Evolutionary conservation across 192 early-diverging fungal genomes (phyloP), one percentile per base, ranked within the genome.

Genomic region (Dimargaris verticillata): DNA sequence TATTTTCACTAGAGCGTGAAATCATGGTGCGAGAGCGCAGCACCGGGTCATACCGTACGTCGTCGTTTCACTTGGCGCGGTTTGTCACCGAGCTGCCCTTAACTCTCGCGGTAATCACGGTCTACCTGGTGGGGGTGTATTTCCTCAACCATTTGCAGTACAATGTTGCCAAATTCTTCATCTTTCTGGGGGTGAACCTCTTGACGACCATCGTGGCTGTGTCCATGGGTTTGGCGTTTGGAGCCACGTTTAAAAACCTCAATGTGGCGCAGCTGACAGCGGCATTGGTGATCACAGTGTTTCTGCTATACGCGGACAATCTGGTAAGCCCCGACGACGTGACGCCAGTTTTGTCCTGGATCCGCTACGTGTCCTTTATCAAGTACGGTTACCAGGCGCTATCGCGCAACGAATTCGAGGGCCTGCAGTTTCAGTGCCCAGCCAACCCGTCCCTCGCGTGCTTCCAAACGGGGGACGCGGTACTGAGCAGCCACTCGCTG

Each of bases 1-100:
- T 72, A 33, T 75, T 72, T 67, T 69, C 68, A 29, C 55, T 70
- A 47, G 70, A 81, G 62, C 73, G 73, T 17, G 67, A 66, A 53
- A 80, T 80, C 47, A 74, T 84, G 70, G 61, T 74, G 17, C 75
- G 83, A 3, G 86, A 88, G 72, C 74, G 85, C 1, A 78, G 81
- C 14, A 66, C 74, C 43, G 80, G 81, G 1, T 74, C 78, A 25
- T 88, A 82, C 76, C 72, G 86, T 24, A 63, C 78, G 38, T 74
- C 75, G 5, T 71, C 81, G 25, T 83, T 74, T 57, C 84, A 74
- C 61, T 44, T 83, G 33, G 79, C 83, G 28, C 84, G 83, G 67
- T 62, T 79, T 60, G 66, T 83, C n/a, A 76, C 77, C 13, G 71
- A 69, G 28, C 52, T 74, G 41, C 55, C 55, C 62, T 84, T 75